Percentiles rank a stretch among this genome's conserved stretches.
phyloP scores from a whole-genome alignment of 2,329 filamentous ascomycete genomes.

The Trichoderma sp. region DNA sequence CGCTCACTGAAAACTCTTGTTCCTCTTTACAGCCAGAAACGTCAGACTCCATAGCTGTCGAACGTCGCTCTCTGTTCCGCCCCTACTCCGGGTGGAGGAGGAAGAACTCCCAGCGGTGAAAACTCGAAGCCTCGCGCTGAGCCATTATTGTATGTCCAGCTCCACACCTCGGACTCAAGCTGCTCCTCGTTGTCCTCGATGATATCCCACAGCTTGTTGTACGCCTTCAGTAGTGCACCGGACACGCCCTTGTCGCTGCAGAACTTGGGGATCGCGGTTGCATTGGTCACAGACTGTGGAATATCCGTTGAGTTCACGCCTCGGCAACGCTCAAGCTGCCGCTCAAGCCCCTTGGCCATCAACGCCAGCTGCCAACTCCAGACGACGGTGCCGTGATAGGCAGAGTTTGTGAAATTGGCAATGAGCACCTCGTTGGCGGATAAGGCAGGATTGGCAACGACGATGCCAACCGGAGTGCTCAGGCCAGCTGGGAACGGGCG shows the following conservation, averaged over 20 bases:
- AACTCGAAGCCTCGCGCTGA: slow-evolving; percentile 29
- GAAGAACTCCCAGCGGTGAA: slow-evolving; percentile 33
- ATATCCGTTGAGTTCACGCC: neutral
- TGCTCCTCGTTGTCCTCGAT: slow-evolving; percentile 57
- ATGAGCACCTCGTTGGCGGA: slow-evolving; percentile 51
- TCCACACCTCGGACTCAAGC: slow-evolving; percentile 64
- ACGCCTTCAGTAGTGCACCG: slow-evolving; percentile 52
- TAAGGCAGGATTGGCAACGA: slow-evolving; percentile 65
- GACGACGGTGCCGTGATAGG: slow-evolving; percentile 64
- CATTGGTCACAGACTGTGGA: neutral
- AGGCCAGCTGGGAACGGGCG: slow-evolving; percentile 62
- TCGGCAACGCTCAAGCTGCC: slow-evolving; percentile 58
- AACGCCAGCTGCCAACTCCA: slow-evolving; percentile 68
- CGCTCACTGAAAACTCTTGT: neutral
- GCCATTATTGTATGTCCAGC: slow-evolving; percentile 53
- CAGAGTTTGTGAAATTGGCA: slow-evolving; percentile 56
- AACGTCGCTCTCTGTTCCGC: slow-evolving; percentile 28
- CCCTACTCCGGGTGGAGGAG: slow-evolving; percentile 26
- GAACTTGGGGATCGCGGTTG: slow-evolving; percentile 46
- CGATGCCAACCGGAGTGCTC: slow-evolving; percentile 56
- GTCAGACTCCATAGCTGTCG: slow-evolving; percentile 30
- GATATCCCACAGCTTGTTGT: slow-evolving; percentile 62
- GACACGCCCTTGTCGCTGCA: slow-evolving; percentile 51
- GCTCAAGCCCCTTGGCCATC: slow-evolving; percentile 62
- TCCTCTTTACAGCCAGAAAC: slow-evolving; percentile 28